Evolutionary conservation across 805 yeast genomes (phyloP).

Genomic region (Cyberlindnera sargentensis): DNA sequence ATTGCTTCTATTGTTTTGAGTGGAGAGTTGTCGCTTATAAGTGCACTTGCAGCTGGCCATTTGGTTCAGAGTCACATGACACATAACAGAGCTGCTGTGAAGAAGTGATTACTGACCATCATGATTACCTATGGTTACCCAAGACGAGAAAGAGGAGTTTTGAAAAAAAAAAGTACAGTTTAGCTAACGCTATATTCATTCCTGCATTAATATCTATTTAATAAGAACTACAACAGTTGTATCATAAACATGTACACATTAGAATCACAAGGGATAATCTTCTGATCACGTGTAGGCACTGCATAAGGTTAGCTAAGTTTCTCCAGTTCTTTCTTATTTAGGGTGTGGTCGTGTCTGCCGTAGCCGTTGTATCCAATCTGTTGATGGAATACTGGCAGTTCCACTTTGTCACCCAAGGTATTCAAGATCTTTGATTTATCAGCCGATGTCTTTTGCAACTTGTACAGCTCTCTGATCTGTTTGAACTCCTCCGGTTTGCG

Average conservation of each 20-base stretch:
- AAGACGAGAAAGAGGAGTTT: neutral
- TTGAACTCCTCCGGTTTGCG: slow-evolving; percentile 49
- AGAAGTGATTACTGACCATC: slow-evolving; percentile 10
- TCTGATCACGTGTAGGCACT: too few species aligned
- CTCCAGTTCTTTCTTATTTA: slow-evolving; percentile 12
- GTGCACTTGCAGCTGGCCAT: slow-evolving; percentile 98
- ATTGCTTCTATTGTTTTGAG: slow-evolving; percentile 95
- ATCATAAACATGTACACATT: too few species aligned
- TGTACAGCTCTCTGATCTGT: slow-evolving; percentile 39
- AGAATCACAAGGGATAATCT: too few species aligned
- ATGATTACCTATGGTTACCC: too few species aligned
- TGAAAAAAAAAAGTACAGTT: neutral
- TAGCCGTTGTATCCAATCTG: slow-evolving; percentile 25
- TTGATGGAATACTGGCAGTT: slow-evolving; percentile 21
- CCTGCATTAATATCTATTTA: neutral
- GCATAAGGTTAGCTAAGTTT: neutral
- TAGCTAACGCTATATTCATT: neutral
- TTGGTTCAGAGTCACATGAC: slow-evolving; percentile 96
- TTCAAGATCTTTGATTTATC: slow-evolving; percentile 13
- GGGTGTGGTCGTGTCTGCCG: slow-evolving; percentile 21
- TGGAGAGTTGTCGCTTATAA: slow-evolving; percentile 88
- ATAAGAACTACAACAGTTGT: too few species aligned
- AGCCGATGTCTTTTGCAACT: slow-evolving; percentile 29
- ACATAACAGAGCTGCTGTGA: slow-evolving; percentile 58
- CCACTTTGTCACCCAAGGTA: slow-evolving; percentile 9